Evolutionary conservation across 2,329 filamentous ascomycete species (phyloP), one percentile per base, ranked within the genome.

Genomic region (Claviceps quebecensis): DNA sequence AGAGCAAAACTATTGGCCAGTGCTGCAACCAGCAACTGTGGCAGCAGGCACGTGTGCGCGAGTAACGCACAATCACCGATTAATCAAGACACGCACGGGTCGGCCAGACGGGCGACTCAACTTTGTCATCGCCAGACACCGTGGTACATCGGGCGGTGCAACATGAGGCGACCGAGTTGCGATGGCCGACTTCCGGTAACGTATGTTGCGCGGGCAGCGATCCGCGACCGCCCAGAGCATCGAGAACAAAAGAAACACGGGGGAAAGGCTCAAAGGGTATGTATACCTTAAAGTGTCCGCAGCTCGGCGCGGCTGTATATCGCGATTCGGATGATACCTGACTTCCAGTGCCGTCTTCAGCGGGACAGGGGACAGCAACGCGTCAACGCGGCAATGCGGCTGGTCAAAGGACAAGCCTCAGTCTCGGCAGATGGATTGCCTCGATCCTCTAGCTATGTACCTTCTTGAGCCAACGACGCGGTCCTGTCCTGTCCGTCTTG

Each of bases 1-100:
- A 44, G 26, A n/a, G 26, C 26, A 37, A 37, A 34, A n/a, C 29
- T 34, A 53, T 53, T 53, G 48, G 51, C 45, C 51, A 53, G 51
- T 36, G 46, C 17, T 29, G 23, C 50, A 43, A 45, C 23, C 39
- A 46, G 45, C 2, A 17, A 48, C 23, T n/a, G 11, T 37, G 47
- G 41, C 47, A 16, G 14, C 23, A 50, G 36, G 44, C 49, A 51
- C 37, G 44, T 47, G 47, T 50, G 47, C 37, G 38, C 43, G n/a
- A 47, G 51, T 49, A 46, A 39, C 43, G 29, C 29, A 34, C 29
- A 34, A 34, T 34, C 29, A 11, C 29, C 29, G 9, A 11, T 34
- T 34, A 34, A 34, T 34, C 29, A 11, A 34, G 29, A 34, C 29
- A 34, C 9, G 29, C 29, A 34, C 9, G 29, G 29, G 29, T 11